phyloP scores from a whole-genome alignment of 2,329 filamentous ascomycete genomes.

The Colletotrichum tropicale region DNA sequence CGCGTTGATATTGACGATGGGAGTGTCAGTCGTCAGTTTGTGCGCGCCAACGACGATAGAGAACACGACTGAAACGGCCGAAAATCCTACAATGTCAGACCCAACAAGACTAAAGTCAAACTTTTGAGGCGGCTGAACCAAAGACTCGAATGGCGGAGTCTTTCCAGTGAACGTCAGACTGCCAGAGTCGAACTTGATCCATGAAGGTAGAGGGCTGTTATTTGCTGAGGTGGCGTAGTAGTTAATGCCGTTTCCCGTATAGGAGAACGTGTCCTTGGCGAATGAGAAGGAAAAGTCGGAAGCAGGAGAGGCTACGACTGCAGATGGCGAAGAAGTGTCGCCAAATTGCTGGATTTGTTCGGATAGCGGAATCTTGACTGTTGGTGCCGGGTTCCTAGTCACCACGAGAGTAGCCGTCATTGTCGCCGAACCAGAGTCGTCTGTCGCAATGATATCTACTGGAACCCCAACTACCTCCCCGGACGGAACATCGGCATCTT shows the following conservation, averaged over 20 bases:
- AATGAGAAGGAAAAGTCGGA: slow-evolving; percentile 59
- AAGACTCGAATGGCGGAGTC: slow-evolving; percentile 68
- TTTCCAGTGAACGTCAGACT: slow-evolving; percentile 72
- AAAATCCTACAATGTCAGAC: slow-evolving; percentile 80
- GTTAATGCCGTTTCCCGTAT: slow-evolving; percentile 55
- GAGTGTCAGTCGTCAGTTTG: slow-evolving; percentile 67
- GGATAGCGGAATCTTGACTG: slow-evolving; percentile 58
- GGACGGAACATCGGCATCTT: slow-evolving; percentile 48
- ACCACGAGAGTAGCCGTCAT: slow-evolving; percentile 76
- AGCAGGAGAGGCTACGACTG: slow-evolving; percentile 60
- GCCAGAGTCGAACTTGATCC: slow-evolving; percentile 75
- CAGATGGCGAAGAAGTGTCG: slow-evolving; percentile 62
- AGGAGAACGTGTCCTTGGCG: slow-evolving; percentile 66
- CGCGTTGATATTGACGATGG: slow-evolving; percentile 61
- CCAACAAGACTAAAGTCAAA: slow-evolving; percentile 78
- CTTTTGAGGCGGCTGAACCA: slow-evolving; percentile 70
- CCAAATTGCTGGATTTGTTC: slow-evolving; percentile 64
- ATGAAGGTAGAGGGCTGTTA: slow-evolving; percentile 84
- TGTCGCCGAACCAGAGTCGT: slow-evolving; percentile 64
- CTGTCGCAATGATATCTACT: slow-evolving; percentile 73
- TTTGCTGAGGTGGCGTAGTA: slow-evolving; percentile 81
- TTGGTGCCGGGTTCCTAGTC: slow-evolving; percentile 60
- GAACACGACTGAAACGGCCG: slow-evolving; percentile 69
- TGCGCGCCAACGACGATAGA: slow-evolving; percentile 75
- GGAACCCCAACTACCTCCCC: slow-evolving; percentile 61